Evolutionary conservation across 1,139 yeast genomes (phyloP).

Genomic region (Taphrina flavorubra): DNA sequence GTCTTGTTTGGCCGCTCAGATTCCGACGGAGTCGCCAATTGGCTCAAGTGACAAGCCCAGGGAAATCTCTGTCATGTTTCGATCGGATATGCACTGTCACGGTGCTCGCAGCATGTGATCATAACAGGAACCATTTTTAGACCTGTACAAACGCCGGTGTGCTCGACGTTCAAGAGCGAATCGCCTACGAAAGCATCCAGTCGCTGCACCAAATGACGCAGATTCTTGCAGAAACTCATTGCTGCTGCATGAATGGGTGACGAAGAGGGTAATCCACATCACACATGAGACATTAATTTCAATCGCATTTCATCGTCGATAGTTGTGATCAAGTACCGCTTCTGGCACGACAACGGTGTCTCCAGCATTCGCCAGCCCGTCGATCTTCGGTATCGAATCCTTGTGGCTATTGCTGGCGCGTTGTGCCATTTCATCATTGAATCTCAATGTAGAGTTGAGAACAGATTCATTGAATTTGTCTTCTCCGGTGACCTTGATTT

Average conservation of each 20-base stretch:
- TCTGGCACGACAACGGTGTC: slow-evolving; percentile 1
- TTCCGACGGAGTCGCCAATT: not conserved
- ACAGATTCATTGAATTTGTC: slow-evolving; percentile 26
- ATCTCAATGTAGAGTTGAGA: slow-evolving; percentile 6
- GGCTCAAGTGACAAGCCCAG: not conserved
- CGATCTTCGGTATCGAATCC: not conserved
- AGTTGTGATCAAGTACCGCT: slow-evolving; percentile 6
- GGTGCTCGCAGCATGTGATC: too few relatives aligned
- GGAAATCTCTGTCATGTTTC: too few relatives aligned
- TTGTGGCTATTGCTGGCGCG: not conserved
- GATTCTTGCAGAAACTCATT: not conserved
- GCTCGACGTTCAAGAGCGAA: too few relatives aligned
- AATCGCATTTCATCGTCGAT: not conserved
- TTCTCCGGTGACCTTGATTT: slow-evolving; percentile 30
- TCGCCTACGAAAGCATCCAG: too few relatives aligned
- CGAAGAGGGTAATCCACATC: too few relatives aligned
- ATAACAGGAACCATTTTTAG: too few relatives aligned
- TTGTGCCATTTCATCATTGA: slow-evolving; percentile 2
- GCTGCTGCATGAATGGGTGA: too few relatives aligned
- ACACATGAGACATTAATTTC: slow-evolving; percentile 2
- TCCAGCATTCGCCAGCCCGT: not conserved
- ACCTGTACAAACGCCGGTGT: too few relatives aligned
- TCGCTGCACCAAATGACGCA: not conserved
- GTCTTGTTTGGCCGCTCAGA: not conserved
- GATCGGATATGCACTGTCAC: too few relatives aligned